These are phyloP conservation scores for Heritiera fomes DNA, from an alignment of 345 rosid genomes.

Conservation along the genomic window DNA sequence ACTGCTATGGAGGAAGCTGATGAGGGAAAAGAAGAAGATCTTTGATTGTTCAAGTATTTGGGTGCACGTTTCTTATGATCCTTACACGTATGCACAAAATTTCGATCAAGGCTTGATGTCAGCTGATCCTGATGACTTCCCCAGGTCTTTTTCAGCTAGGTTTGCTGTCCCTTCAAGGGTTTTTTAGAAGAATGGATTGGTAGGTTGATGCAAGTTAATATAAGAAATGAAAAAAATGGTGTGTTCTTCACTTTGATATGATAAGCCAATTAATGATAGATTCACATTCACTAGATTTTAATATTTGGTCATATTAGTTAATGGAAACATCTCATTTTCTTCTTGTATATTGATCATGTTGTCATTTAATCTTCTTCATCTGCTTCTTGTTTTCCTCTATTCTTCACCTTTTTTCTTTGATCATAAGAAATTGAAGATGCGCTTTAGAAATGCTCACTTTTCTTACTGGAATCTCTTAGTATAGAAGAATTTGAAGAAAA, in stretches of 20 bases:
- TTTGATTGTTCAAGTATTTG: constrained; percentile 18
- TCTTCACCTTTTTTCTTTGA: neutral
- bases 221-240: neutral
- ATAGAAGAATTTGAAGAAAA: neutral
- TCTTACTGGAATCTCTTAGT: neutral
- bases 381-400: too few relatives aligned
- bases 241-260: neutral
- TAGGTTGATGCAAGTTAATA: neutral
- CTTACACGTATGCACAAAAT: constrained; percentile 36
- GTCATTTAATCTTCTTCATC: neutral
- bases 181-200: constrained; percentile 11
- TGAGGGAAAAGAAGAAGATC: constrained; percentile 29
- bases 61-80: constrained; percentile 34
- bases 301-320: neutral
- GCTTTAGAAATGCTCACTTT: neutral
- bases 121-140: constrained; percentile 28
- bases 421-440: too few relatives aligned
- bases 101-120: constrained; percentile 34
- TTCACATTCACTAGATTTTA: too few relatives aligned
- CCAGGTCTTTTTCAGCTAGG: constrained; percentile 43
- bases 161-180: constrained; percentile 37
- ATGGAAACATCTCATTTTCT: neutral
- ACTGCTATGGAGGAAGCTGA: constrained; percentile 33
- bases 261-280: neutral
- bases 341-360: neutral